A percentile compares a stretch with the other conserved stretches of the same genome.
These are phyloP conservation scores for Pyrenophora teres DNA, from an alignment of 2,329 filamentous ascomycete genomes.

Conservation along the genomic window DNA sequence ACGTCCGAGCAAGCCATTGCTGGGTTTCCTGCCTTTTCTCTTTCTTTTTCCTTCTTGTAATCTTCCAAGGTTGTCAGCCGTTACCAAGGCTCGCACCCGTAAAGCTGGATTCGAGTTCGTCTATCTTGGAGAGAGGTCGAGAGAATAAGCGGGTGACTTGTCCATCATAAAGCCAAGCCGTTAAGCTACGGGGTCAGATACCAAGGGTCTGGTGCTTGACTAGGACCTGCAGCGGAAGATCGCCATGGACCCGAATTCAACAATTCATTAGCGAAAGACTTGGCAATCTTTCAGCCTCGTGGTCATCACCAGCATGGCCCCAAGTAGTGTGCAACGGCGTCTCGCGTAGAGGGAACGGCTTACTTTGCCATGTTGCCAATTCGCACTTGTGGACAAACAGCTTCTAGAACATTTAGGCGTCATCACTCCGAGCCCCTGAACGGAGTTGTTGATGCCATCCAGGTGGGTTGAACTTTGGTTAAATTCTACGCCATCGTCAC, in stretches of 20 bases:
- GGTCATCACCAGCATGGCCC: neutral
- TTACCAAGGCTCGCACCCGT: neutral
- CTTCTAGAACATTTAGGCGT: neutral
- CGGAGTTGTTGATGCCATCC: neutral
- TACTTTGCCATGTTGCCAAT: neutral
- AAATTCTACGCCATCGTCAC: neutral
- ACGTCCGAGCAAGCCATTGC: slow-evolving; percentile 1
- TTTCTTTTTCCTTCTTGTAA: neutral
- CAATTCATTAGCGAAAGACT: slow-evolving; percentile 1
- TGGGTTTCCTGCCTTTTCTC: neutral
- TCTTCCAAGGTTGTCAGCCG: neutral
- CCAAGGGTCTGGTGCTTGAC: slow-evolving; percentile 12
- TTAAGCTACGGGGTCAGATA: slow-evolving; percentile 16
- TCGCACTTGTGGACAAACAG: neutral
- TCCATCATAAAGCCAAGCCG: slow-evolving; percentile 15
- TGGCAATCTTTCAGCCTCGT: slow-evolving; percentile 2
- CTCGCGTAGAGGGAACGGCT: slow-evolving; percentile 5
- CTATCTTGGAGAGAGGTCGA: neutral
- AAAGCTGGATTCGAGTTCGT: neutral
- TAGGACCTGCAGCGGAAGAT: slow-evolving; percentile 20
- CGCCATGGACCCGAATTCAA: slow-evolving; percentile 15
- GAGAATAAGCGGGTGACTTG: neutral
- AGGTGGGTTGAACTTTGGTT: neutral
- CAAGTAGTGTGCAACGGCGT: slow-evolving; percentile 5
- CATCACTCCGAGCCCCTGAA: neutral